Evolutionary conservation across 768 basidiomycete genomes (phyloP).

Genomic region (Leccinum sublutescens): DNA sequence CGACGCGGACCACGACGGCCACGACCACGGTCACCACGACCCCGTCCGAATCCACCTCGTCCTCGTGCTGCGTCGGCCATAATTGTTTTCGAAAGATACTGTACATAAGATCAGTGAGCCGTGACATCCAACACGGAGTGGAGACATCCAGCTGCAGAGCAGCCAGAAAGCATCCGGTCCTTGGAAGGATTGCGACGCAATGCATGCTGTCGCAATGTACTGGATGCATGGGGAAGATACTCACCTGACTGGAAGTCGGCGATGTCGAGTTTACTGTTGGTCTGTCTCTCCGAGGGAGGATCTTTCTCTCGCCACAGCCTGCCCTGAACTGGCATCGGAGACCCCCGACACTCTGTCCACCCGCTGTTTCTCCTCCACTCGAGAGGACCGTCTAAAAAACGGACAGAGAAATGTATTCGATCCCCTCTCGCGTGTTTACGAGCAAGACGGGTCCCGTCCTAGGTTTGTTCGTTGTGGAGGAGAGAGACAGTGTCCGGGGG

Average conservation of each 20-base stretch:
- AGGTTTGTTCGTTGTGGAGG: neutral
- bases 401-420: too few relatives aligned
- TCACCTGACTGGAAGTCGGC: slow-evolving; percentile 35
- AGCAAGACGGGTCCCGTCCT: neutral
- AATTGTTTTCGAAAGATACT: slow-evolving; percentile 27
- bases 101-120: slow-evolving; percentile 25
- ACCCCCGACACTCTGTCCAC: slow-evolving; percentile 19
- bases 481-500: slow-evolving; percentile 20
- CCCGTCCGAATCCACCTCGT: slow-evolving; percentile 89
- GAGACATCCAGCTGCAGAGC: slow-evolving; percentile 48
- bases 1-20: slow-evolving; percentile 83
- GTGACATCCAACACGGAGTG: slow-evolving; percentile 40
- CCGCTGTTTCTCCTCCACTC: slow-evolving; percentile 15
- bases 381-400: neutral
- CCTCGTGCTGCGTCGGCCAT: slow-evolving; percentile 94
- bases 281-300: slow-evolving; percentile 1
- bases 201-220: neutral
- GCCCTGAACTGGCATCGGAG: slow-evolving; percentile 26
- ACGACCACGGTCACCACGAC: slow-evolving; percentile 66
- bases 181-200: slow-evolving; percentile 1
- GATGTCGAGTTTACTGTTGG: slow-evolving; percentile 20
- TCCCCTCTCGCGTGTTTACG: neutral
- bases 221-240: slow-evolving; percentile 19
- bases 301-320: slow-evolving; percentile 12
- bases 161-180: neutral